Evolutionary conservation across 192 early-diverging fungal genomes (phyloP).

Genomic region (Gaertneriomyces sp.): DNA sequence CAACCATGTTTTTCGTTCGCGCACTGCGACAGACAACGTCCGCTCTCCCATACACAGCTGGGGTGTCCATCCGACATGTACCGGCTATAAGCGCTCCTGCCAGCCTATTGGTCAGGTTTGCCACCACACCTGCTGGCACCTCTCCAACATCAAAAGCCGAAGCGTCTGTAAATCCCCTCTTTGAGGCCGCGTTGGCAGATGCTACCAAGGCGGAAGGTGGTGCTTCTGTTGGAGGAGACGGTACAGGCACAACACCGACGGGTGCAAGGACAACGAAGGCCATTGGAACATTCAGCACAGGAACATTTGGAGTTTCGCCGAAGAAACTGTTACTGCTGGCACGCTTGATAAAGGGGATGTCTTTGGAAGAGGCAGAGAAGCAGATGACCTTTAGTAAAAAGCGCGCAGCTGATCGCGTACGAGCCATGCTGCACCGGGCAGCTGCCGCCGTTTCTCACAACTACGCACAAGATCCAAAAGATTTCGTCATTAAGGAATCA

Average conservation of each 20-base stretch:
- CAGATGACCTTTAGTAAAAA: conserved; percentile 48
- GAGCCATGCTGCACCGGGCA: conserved; percentile 32
- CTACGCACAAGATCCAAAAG: conserved; percentile 20
- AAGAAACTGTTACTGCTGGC: conserved; percentile 47
- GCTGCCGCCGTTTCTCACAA: conserved; percentile 23
- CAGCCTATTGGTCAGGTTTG: too few species aligned
- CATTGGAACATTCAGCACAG: conserved; percentile 32
- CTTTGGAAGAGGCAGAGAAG: conserved; percentile 34
- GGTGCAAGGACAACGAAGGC: neutral
- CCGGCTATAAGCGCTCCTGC: too few species aligned
- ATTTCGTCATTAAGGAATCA: conserved; percentile 49
- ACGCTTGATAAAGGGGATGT: conserved; percentile 37
- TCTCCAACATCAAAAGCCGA: conserved; percentile 1
- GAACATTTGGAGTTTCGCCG: conserved; percentile 34
- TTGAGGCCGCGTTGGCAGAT: conserved; percentile 28
- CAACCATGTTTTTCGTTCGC: too few species aligned
- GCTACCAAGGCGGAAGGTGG: conserved; percentile 5
- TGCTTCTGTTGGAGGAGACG: neutral
- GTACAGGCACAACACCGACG: neutral
- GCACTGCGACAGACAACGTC: too few species aligned
- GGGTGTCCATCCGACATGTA: too few species aligned
- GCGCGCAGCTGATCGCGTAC: conserved; percentile 35
- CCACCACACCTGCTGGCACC: neutral
- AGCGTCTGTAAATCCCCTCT: conserved; percentile 21
- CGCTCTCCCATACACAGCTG: too few species aligned